Evolutionary conservation across 768 basidiomycete species (phyloP).

Genomic region (Suillus lakei): DNA sequence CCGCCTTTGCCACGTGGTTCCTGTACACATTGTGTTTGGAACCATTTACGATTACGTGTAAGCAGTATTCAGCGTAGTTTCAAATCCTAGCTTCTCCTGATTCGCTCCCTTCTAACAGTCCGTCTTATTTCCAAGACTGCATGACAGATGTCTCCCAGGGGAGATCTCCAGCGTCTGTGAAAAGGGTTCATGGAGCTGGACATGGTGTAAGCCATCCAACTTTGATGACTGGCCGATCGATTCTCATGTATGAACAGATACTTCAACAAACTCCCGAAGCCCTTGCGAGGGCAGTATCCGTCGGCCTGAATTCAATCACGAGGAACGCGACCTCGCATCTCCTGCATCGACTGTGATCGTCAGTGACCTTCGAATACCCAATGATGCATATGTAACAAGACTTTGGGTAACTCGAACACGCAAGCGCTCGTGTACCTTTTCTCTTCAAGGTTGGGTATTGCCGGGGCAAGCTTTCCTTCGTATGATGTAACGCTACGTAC

Average conservation of each 20-base stretch:
- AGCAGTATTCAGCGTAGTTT: slow-evolving; percentile 12
- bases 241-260: slow-evolving; percentile 33
- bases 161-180: slow-evolving; percentile 46
- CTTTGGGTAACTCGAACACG: not conserved
- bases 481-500: not conserved
- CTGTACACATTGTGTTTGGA: slow-evolving; percentile 56
- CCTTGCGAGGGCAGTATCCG: slow-evolving; percentile 40
- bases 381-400: not conserved
- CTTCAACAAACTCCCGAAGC: slow-evolving; percentile 50
- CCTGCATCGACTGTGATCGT: slow-evolving; percentile 9
- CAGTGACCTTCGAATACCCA: not conserved
- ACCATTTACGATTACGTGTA: slow-evolving; percentile 49
- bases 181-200: slow-evolving; percentile 47
- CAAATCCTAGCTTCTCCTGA: not conserved
- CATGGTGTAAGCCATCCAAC: slow-evolving; percentile 44
- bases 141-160: slow-evolving; percentile 46
- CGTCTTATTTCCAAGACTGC: slow-evolving; percentile 49
- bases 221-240: slow-evolving; percentile 3
- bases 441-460: not conserved
- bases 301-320: slow-evolving; percentile 37
- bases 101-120: slow-evolving; percentile 32
- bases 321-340: not conserved
- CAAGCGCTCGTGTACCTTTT: not conserved
- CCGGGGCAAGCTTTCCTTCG: not conserved
- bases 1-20: slow-evolving; percentile 39